These are phyloP conservation scores for Diplotaxis tenuifolia DNA, from an alignment of 345 rosid genomes.

Conservation along the genomic window DNA sequence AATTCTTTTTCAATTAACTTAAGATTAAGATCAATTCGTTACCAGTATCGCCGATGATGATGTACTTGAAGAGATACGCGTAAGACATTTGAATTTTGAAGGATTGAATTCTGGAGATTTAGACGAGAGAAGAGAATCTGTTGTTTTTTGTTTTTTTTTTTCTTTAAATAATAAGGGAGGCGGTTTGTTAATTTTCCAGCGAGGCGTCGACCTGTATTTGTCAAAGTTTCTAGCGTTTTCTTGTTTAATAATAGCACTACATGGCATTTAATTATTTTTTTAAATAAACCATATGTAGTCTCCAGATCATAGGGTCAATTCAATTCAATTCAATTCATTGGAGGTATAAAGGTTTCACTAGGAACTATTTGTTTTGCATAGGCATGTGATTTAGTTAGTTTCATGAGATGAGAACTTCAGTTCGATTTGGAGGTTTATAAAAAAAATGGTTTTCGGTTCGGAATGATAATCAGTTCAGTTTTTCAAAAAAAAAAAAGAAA, in stretches of 20 bases:
- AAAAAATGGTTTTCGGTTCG: too few species aligned
- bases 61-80: conserved; percentile 95
- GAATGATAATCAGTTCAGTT: too few species aligned
- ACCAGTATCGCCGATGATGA: conserved; percentile 99
- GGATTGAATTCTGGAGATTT: not conserved
- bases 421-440: too few species aligned
- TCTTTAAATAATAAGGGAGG: conserved; percentile 22
- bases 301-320: not conserved
- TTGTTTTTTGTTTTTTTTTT: not conserved
- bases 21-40: not conserved
- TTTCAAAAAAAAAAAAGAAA: too few species aligned
- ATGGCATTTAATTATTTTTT: not conserved
- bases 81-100: conserved; percentile 47
- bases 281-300: not conserved
- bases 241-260: not conserved
- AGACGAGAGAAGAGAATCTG: conserved; percentile 3
- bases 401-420: too few species aligned
- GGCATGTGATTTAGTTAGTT: too few species aligned
- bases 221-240: not conserved
- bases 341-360: not conserved
- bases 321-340: not conserved
- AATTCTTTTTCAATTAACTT: not conserved
- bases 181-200: conserved; percentile 38
- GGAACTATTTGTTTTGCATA: too few species aligned
- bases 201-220: conserved; percentile 31